Base-by-base conservation (phyloP, 2,329 filamentous ascomycete genomes). In the Zymoseptoria passerinii region DNA sequence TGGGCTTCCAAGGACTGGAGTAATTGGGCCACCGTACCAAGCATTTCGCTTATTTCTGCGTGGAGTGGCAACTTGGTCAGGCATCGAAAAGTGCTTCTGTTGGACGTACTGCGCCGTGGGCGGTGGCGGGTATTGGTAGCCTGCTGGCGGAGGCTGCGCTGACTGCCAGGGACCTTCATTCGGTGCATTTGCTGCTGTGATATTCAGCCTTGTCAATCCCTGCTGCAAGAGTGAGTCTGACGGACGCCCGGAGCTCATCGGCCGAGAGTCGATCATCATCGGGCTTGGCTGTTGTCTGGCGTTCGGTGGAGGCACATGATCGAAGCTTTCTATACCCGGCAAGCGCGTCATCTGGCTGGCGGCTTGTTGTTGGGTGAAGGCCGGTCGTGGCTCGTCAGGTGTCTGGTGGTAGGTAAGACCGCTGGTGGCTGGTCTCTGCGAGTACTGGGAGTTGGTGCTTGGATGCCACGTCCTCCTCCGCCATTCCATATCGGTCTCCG, bases 271-370 rank as follows among this genome's bases (percentile, higher is more conserved):
- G 8, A 91, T 75, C 68, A 88, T 82, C 89, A 94, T 92, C 0
- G 90, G 89, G 55, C 89, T 91, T 1, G 83, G 79, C 56, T 81
- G 81, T 52, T 86, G 83, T 53, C 83, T 81, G 78, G 72, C 59
- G 0, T 84, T 81, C 19, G 81, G 82, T 58, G 82, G 81, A 27
- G 84, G 87, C 23, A 89, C 78, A 57, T 89, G 86, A 68, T 92
- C 90, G 67, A 96, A 96, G 16, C 90, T 95, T 71, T 95, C 90
- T 64, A 96, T 96, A 13, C 92, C 91, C 0, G 92, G 92, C 13
- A 96, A 80, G 48, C 90, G 84, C 13, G 90, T 78, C 4, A 80
- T 82, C 65, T 86, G 84, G 54, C 74, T 68, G 72, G 78, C 72
- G 74, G 83, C 64, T 72, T 82, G 69, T 73, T 82, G 71, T 69